These are phyloP conservation scores for Aureobasidium sp. DNA, from an alignment of 2,329 filamentous ascomycete species.

Conservation along the genomic window DNA sequence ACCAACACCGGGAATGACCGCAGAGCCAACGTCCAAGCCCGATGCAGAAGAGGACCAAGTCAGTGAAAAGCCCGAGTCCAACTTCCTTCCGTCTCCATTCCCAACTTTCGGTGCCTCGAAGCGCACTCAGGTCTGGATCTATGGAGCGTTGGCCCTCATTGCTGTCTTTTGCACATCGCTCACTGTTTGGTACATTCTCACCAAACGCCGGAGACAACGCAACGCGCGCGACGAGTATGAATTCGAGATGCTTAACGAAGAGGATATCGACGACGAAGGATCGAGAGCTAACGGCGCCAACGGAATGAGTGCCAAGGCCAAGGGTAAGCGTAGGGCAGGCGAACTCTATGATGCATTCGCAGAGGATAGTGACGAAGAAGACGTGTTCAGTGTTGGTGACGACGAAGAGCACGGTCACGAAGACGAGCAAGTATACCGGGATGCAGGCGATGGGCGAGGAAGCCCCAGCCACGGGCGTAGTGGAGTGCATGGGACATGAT, in stretches of 20 bases:
- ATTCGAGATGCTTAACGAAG: constrained; percentile 84
- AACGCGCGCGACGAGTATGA: constrained; percentile 77
- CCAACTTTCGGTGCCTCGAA: constrained; percentile 85
- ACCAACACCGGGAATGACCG: not conserved
- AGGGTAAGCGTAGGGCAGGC: constrained; percentile 57
- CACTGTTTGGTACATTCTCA: constrained; percentile 71
- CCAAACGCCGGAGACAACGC: constrained; percentile 55
- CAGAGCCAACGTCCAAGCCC: constrained; percentile 20
- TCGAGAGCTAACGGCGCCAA: constrained; percentile 27
- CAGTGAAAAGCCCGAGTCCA: constrained; percentile 31
- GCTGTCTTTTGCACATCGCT: constrained; percentile 72
- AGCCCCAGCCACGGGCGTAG: not conserved
- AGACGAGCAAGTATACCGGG: constrained; percentile 17
- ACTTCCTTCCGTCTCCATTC: constrained; percentile 73
- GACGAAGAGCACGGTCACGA: constrained; percentile 32
- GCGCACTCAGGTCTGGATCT: constrained; percentile 88
- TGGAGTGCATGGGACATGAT: not conserved
- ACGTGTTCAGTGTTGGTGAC: constrained; percentile 26
- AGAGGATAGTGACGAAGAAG: constrained; percentile 68
- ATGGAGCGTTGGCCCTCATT: constrained; percentile 76
- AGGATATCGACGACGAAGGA: constrained; percentile 49
- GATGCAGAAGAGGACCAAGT: constrained; percentile 18
- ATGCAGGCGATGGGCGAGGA: constrained; percentile 10
- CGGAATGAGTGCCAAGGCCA: constrained; percentile 28
- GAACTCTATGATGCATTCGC: constrained; percentile 98